Evolutionary conservation across 2,329 filamentous ascomycete species (phyloP), one percentile per base, ranked within the genome.

Genomic region (Stemphylium lycopersici): DNA sequence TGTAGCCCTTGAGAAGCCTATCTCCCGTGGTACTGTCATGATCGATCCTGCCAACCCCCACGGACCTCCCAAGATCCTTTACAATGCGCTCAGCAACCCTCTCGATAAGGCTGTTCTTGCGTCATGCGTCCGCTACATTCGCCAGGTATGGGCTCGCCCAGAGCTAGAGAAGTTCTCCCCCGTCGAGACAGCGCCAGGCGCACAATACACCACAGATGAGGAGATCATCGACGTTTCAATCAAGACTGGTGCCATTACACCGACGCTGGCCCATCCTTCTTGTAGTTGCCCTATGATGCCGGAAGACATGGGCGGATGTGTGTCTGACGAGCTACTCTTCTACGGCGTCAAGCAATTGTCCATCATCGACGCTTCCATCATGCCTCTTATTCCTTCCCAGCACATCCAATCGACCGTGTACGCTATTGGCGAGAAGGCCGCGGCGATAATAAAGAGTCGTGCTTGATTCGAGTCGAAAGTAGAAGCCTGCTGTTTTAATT

Each of bases 1-100:
- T 26, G 66, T 69, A 24, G 60, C 65, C 6, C 56, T 77, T 11
- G 63, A 77, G 48, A 73, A 75, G 48, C 76, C 76, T 2, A 64
- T 77, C 12, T 33, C 81, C 73, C 24, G 80, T 4, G 77, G 74
- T 3, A 69, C 71, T 15, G 63, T 72, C 41, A 61, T 43, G 32
- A 54, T 72, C 40, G 62, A 72, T 45, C 62, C 69, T 1, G 11
- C 50, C 10, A 58, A 71, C 39, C 67, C 68, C 3, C 70, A 70
- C 1, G 70, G 65, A 12, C 58, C 66, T 4, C 58, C 66, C 1
- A 67, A 55, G 13, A 59, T 69, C 18, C 63, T 68, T 13, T 66
- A 70, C 52, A 69, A 68, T 22, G 61, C 75, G 0, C 50, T 72
- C 22, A 66, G 54, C 8, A 72, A 72, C 49, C 69, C 69, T 4